These are phyloP conservation scores for Vachellia pachyceras DNA, from an alignment of 306 rosid species.

Conservation along the genomic window DNA sequence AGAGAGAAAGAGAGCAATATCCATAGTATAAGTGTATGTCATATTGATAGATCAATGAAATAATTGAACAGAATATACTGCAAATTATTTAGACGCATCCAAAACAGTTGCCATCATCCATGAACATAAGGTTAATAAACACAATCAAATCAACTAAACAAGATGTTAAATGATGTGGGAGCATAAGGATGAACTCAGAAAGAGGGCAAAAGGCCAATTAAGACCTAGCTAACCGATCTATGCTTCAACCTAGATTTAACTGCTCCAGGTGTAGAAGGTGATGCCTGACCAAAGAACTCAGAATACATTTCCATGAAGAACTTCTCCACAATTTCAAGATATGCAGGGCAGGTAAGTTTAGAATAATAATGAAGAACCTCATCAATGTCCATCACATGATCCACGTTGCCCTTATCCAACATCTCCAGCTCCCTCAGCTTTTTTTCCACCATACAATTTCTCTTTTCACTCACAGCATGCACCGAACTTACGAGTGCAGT, in stretches of 20 bases:
- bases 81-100: slow-evolving; percentile 41
- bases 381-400: slow-evolving; percentile 82
- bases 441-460: slow-evolving; percentile 53
- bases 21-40: background rate
- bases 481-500: slow-evolving; percentile 1
- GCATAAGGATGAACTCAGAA: slow-evolving; percentile 23
- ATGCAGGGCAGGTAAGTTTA: slow-evolving; percentile 75
- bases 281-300: slow-evolving; percentile 58
- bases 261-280: slow-evolving; percentile 44
- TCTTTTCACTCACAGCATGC: slow-evolving; percentile 27
- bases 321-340: slow-evolving; percentile 80
- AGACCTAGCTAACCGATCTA: slow-evolving; percentile 38
- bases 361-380: slow-evolving; percentile 93
- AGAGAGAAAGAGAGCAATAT: background rate
- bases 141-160: slow-evolving; percentile 35
- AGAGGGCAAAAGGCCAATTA: slow-evolving; percentile 4
- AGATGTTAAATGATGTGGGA: slow-evolving; percentile 31
- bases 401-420: slow-evolving; percentile 73
- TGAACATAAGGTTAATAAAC: slow-evolving; percentile 37
- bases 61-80: slow-evolving; percentile 26
- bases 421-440: slow-evolving; percentile 83
- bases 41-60: slow-evolving; percentile 33
- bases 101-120: slow-evolving; percentile 38
- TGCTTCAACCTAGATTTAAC: slow-evolving; percentile 46
- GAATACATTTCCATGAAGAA: slow-evolving; percentile 76